phyloP scores from a whole-genome alignment of 345 rosid genomes.

The Reutealis trisperma region DNA sequence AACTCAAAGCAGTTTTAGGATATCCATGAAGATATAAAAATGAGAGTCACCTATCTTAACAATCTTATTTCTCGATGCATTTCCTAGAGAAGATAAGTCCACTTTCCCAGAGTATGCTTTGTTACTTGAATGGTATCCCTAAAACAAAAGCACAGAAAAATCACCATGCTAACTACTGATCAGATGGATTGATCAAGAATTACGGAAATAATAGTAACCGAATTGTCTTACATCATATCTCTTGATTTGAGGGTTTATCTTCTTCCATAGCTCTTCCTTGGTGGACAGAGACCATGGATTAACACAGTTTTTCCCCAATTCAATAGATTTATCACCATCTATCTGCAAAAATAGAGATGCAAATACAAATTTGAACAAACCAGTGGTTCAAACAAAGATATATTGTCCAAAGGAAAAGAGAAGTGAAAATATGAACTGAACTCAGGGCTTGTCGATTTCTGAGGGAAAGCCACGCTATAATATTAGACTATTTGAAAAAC shows the following conservation, averaged over 20 bases:
- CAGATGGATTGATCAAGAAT: constrained; percentile 19
- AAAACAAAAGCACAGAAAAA: constrained; percentile 33
- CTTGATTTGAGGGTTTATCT: constrained; percentile 49
- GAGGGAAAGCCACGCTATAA: background rate
- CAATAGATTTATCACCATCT: constrained; percentile 25
- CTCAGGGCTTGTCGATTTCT: background rate
- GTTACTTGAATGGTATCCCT: constrained; percentile 70
- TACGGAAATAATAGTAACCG: background rate
- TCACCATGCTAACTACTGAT: constrained; percentile 6
- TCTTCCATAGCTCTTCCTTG: constrained; percentile 44
- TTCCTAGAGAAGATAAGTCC: constrained; percentile 53
- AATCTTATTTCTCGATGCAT: constrained; percentile 70
- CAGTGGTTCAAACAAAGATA: background rate
- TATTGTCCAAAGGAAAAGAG: background rate
- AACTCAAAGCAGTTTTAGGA: background rate
- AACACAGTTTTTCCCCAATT: constrained; percentile 29
- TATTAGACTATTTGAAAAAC: background rate
- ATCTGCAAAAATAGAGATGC: constrained; percentile 40
- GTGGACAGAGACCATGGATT: constrained; percentile 79
- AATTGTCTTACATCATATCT: constrained; percentile 59
- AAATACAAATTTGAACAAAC: background rate
- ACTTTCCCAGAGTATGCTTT: constrained; percentile 74
- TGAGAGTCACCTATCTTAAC: constrained; percentile 68
- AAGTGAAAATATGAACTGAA: background rate
- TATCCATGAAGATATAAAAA: background rate